A percentile compares a stretch with the other conserved stretches of the same genome.
These are phyloP conservation scores for Aspergillus novoparasiticus DNA, from an alignment of 2,329 filamentous ascomycete species.

Conservation along the genomic window DNA sequence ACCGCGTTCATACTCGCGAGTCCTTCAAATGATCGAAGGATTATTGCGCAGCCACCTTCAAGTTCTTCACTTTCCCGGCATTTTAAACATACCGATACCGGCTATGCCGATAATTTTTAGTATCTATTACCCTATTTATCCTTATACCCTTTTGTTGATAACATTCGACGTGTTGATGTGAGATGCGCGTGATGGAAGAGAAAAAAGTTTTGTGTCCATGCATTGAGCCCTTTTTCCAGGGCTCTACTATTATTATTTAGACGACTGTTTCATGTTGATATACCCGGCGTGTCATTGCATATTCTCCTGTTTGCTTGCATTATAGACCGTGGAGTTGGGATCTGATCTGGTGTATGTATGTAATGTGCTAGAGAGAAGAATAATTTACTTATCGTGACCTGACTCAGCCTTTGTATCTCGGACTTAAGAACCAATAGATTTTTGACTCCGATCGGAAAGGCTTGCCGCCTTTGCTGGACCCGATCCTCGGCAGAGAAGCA, in stretches of 20 bases:
- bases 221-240: conserved; percentile 7
- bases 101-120: conserved; percentile 24
- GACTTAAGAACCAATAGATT: neutral
- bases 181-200: conserved; percentile 16
- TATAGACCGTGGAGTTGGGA: conserved; percentile 16
- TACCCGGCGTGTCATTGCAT: conserved; percentile 19
- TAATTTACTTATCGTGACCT: neutral
- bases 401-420: neutral
- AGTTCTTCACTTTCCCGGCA: neutral
- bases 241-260: conserved; percentile 6
- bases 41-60: neutral
- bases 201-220: conserved; percentile 8
- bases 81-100: conserved; percentile 1
- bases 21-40: conserved; percentile 32
- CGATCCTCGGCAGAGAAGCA: conserved; percentile 4
- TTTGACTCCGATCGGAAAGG: conserved; percentile 4
- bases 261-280: conserved; percentile 19
- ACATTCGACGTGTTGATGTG: conserved; percentile 12
- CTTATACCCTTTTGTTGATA: conserved; percentile 1
- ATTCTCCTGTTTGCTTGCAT: conserved; percentile 12
- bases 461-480: neutral
- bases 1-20: conserved; percentile 46
- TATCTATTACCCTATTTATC: conserved; percentile 12
- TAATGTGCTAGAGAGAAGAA: neutral
- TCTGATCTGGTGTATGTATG: neutral